Evolutionary conservation across 1,284 basidiomycete genomes (phyloP).

Genomic region (Heliocybe sulcata): DNA sequence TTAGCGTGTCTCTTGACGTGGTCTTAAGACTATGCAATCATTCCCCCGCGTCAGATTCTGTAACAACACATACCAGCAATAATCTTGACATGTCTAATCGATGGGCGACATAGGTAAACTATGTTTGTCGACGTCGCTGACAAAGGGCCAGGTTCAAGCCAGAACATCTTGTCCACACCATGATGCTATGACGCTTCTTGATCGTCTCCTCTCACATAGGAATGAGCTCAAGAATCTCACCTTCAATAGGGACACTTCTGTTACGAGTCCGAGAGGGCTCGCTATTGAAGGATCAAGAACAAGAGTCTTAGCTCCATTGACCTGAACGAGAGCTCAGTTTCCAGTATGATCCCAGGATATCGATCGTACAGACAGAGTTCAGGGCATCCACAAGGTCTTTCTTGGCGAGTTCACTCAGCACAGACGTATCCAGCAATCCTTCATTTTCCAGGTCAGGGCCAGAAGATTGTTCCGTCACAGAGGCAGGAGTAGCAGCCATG

Average conservation of each 20-base stretch:
- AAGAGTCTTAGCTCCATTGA: constrained; percentile 93
- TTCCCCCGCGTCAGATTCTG: constrained; percentile 1
- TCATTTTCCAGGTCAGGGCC: constrained; percentile 20
- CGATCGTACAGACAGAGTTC: constrained; percentile 57
- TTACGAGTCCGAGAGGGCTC: constrained; percentile 89
- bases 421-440: constrained; percentile 52
- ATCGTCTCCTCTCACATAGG: background rate
- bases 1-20: constrained; percentile 77
- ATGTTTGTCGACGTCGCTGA: constrained; percentile 84
- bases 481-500: background rate
- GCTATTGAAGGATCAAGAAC: constrained; percentile 86
- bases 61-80: constrained; percentile 71
- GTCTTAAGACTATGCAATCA: constrained; percentile 30
- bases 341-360: background rate
- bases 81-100: constrained; percentile 80
- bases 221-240: constrained; percentile 30
- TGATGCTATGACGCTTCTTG: constrained; percentile 60
- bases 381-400: constrained; percentile 75
- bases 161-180: constrained; percentile 99
- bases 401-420: constrained; percentile 72
- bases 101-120: constrained; percentile 89
- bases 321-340: constrained; percentile 33
- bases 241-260: constrained; percentile 89
- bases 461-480: background rate
- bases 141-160: constrained; percentile 88